Base-by-base conservation (phyloP, 352 stramenopile genomes). In the Phytophthora sansomeana region DNA sequence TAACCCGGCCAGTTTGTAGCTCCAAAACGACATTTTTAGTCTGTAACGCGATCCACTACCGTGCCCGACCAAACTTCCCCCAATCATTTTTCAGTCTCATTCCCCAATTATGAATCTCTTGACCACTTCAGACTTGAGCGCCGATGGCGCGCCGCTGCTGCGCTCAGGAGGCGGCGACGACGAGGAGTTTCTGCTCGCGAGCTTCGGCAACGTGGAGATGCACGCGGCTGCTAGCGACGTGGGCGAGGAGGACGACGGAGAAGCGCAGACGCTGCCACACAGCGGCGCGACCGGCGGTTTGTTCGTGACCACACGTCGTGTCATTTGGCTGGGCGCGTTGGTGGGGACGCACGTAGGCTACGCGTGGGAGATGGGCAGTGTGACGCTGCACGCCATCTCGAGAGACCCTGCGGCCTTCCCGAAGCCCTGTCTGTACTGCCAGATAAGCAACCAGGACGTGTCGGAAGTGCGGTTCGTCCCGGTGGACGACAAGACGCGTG, bases 351-450 rank as follows among this genome's bases (percentile, higher is more conserved):
- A 67, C 35, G 75, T 92, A 1, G 87, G 87, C 30, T 92, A 89
- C 54, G 84, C 77, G 13, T 95, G 87, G 87, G 83, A 93, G 48
- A 90, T 90, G 63, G 81, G 65, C 36, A 60, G 68, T 9, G 72
- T 95, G 36, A 90, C 80, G 17, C 70, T 95, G 50, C 87, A 95
- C 52, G 87, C 87, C 29, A 92, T 95, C 53, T 92, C 85, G 29
- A 78, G 85, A 43, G 87, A 95, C 69, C 67, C 67, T 1, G 60
- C 36, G 8, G 83, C 83, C 14, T 95, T 93, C 63, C 77, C 77
- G 4, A 69, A 63, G 17, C 82, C 87, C 6, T 95, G 87, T 60
- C 65, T 95, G 43, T 95, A 95, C 66, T 95, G 87, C 67, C 87
- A 95, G 80, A 78, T 93, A 6, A 89, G 87, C 38, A 63, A 68